Evolutionary conservation across 1,139 yeast genomes (phyloP).

Genomic region (Ogataea hybrid): DNA sequence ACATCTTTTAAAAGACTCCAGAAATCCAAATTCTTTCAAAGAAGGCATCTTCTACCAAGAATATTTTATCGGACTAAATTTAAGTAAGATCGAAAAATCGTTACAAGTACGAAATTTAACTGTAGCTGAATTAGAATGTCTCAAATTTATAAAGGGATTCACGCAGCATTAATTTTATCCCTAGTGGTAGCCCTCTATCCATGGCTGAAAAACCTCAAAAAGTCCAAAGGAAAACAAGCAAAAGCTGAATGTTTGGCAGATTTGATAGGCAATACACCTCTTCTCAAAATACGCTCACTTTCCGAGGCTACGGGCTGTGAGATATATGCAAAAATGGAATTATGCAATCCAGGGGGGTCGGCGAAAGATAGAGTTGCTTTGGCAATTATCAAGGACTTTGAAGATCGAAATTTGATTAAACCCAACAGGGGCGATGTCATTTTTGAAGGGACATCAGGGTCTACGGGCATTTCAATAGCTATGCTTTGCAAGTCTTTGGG

Average conservation of each 20-base stretch:
- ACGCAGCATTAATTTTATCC: too few relatives aligned
- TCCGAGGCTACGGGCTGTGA: constrained; percentile 75
- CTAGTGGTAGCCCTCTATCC: too few relatives aligned
- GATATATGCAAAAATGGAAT: constrained; percentile 83
- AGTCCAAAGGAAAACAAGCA: constrained; percentile 11
- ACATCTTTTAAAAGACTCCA: neutral
- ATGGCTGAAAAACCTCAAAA: neutral
- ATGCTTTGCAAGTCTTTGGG: constrained; percentile 86
- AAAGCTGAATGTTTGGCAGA: constrained; percentile 45
- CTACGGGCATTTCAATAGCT: constrained; percentile 94
- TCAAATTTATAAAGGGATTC: too few relatives aligned
- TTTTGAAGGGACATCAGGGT: constrained; percentile 94
- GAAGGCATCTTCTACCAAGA: neutral
- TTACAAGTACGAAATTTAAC: too few relatives aligned
- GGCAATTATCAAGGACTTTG: constrained; percentile 74
- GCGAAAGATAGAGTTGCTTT: constrained; percentile 95
- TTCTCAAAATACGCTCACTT: constrained; percentile 75
- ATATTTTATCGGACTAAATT: too few relatives aligned
- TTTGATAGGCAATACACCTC: constrained; percentile 86
- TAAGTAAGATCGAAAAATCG: too few relatives aligned
- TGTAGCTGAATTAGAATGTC: too few relatives aligned
- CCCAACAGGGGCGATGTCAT: constrained; percentile 65
- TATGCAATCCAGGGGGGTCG: constrained; percentile 90
- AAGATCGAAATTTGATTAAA: constrained; percentile 50
- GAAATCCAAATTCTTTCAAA: neutral